phyloP scores from a whole-genome alignment of 352 stramenopile species.

The Phytophthora lateralis region DNA sequence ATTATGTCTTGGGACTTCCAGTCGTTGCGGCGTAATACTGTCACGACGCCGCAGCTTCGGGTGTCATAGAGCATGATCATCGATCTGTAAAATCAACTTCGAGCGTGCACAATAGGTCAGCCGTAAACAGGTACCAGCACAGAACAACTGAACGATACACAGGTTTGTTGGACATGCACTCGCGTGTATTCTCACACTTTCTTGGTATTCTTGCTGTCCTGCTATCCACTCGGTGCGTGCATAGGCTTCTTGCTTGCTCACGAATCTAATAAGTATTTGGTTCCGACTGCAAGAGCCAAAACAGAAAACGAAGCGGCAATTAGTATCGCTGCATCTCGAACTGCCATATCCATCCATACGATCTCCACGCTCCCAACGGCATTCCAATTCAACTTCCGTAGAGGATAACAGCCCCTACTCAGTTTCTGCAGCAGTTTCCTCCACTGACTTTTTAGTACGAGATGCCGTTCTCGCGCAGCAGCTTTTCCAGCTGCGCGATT shows the following conservation, averaged over 20 bases:
- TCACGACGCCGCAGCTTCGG: constrained; percentile 20
- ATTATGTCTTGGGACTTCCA: constrained; percentile 86
- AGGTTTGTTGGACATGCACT: constrained; percentile 39
- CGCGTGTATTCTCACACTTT: constrained; percentile 44
- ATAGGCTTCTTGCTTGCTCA: constrained; percentile 49
- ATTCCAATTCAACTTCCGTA: constrained; percentile 34
- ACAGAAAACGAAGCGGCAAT: constrained; percentile 40
- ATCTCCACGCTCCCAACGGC: constrained; percentile 34
- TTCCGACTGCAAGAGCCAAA: constrained; percentile 51
- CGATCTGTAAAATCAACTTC: background rate
- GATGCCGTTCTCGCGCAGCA: constrained; percentile 79
- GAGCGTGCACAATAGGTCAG: constrained; percentile 6
- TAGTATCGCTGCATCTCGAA: constrained; percentile 36
- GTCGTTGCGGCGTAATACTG: constrained; percentile 48
- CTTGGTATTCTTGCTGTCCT: constrained; percentile 45
- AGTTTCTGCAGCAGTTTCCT: constrained; percentile 32
- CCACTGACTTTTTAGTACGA: constrained; percentile 63
- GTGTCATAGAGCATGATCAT: constrained; percentile 7
- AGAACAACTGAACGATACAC: constrained; percentile 24
- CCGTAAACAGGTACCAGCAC: background rate
- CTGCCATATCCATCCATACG: constrained; percentile 37
- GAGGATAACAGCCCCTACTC: constrained; percentile 31
- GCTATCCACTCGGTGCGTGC: constrained; percentile 40
- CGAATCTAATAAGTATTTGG: constrained; percentile 62
- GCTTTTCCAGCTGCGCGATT: constrained; percentile 86